These are phyloP conservation scores for Kalmusia sp. DNA, from an alignment of 2,329 filamentous ascomycete species.

Conservation along the genomic window DNA sequence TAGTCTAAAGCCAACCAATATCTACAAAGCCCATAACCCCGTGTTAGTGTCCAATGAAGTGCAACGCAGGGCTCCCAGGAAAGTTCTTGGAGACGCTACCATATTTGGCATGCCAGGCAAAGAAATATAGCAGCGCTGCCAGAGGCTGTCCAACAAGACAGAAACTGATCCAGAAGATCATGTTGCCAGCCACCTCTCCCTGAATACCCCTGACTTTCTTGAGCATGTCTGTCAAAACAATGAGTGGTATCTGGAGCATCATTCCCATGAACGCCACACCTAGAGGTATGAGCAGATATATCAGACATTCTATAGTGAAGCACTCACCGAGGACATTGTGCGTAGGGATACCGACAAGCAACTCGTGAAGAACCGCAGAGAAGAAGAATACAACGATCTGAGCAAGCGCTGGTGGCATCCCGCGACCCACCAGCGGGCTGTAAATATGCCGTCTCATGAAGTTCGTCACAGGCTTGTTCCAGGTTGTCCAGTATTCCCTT, in stretches of 20 bases:
- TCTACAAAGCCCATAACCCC: not conserved
- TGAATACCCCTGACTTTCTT: slow-evolving; percentile 78
- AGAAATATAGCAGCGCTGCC: slow-evolving; percentile 92
- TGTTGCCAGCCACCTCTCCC: slow-evolving; percentile 84
- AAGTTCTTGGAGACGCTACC: slow-evolving; percentile 70
- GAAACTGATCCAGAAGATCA: slow-evolving; percentile 96
- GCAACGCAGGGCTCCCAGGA: slow-evolving; percentile 28
- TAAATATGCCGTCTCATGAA: slow-evolving; percentile 97
- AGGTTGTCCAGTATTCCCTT: slow-evolving; percentile 90
- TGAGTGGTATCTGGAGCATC: slow-evolving; percentile 90
- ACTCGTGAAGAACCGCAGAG: slow-evolving; percentile 87
- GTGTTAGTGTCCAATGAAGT: slow-evolving; percentile 29
- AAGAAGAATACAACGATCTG: slow-evolving; percentile 86
- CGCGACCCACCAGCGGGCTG: slow-evolving; percentile 83
- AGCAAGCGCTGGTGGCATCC: slow-evolving; percentile 74
- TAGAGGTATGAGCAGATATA: slow-evolving; percentile 39
- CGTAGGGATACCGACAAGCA: slow-evolving; percentile 91
- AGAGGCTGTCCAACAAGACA: slow-evolving; percentile 94
- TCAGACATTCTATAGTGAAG: not conserved
- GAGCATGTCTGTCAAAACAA: slow-evolving; percentile 78
- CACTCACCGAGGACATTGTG: slow-evolving; percentile 82
- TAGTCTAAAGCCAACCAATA: not conserved
- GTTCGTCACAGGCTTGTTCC: slow-evolving; percentile 97
- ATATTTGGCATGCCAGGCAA: slow-evolving; percentile 98
- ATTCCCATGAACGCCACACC: slow-evolving; percentile 94